Base-by-base conservation (phyloP, 78 protist species). In the Dictyostelium firmibasis region DNA sequence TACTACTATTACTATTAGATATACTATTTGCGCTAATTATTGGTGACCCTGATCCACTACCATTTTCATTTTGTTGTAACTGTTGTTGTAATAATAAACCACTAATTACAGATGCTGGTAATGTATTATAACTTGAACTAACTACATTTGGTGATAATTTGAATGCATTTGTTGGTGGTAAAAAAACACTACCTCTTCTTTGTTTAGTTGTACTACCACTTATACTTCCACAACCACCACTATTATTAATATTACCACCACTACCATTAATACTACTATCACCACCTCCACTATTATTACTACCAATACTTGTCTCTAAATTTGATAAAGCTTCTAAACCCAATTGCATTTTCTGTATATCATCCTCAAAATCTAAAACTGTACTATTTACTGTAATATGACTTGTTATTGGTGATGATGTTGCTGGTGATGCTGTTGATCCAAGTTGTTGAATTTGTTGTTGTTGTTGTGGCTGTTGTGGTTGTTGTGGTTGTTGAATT, bases 151-250 rank as follows among this genome's bases (percentile, higher is more conserved):
- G 79, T 33, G 47, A 33, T 72, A 72, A 33, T 33, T 72, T 72
- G 14, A 72, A 72, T 16, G 79, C 36, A 72, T 72, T 72, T 33
- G 86, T 82, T 27, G 86, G 86, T 60, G 86, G 86, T 35, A 82
- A 35, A 23, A 82, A 82, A 16, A 82, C 86, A 82, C 86, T 82
- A 60, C 41, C 31, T 38, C 86, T 35, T 57, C 86, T 50, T 57
- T 25, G 75, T 29, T 60, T 82, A 4, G n/a, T 35, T 5, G 25
- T 33, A 14, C n/a, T 35, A 57, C 76, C 60, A 16, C 57, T 64
- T 16, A 43, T 18, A 23, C n/a, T 74, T 4, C 74, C 74, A 27
- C 38, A 11, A 67, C 75, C 13, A 27, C 33, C 33, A 27, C 75
- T 67, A 67, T 25, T 67, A 67, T 67, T 67, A 25, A 64, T 64